A percentile compares a stretch with the other conserved stretches of the same genome.
Evolutionary conservation across 345 rosid genomes (phyloP).

Genomic region (Theobroma cacao): DNA sequence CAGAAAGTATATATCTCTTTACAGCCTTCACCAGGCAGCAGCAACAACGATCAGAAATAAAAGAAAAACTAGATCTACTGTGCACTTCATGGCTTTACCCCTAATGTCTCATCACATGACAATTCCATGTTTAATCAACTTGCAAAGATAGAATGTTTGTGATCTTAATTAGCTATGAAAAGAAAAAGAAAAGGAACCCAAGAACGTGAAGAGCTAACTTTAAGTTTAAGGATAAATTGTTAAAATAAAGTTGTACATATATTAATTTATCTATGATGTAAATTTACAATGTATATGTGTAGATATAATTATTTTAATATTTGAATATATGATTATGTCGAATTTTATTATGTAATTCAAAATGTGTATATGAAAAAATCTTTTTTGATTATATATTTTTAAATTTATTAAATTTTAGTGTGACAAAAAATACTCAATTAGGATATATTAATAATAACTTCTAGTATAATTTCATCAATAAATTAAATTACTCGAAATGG

Average conservation of each 20-base stretch:
- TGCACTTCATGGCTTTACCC: not conserved
- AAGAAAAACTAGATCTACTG: not conserved
- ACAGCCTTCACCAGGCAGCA: constrained; percentile 8
- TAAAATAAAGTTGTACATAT: not conserved
- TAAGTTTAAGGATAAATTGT: not conserved
- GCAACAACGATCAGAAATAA: not conserved
- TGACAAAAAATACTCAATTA: no score
- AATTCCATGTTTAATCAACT: not conserved
- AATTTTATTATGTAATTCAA: no score
- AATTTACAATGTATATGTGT: not conserved
- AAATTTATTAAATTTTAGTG: no score
- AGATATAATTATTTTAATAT: no score
- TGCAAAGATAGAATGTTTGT: not conserved
- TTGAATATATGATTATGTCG: no score
- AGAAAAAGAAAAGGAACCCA: not conserved
- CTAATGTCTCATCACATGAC: not conserved
- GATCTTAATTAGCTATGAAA: no score
- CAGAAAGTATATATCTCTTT: not conserved
- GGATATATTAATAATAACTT: no score
- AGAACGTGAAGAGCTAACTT: not conserved
- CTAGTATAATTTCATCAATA: no score
- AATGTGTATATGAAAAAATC: no score
- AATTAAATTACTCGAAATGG: not conserved
- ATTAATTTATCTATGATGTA: no score
- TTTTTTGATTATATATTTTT: no score